Conservation (phyloP, 805 yeast species). For the Yueomyces sinensis region DNA sequence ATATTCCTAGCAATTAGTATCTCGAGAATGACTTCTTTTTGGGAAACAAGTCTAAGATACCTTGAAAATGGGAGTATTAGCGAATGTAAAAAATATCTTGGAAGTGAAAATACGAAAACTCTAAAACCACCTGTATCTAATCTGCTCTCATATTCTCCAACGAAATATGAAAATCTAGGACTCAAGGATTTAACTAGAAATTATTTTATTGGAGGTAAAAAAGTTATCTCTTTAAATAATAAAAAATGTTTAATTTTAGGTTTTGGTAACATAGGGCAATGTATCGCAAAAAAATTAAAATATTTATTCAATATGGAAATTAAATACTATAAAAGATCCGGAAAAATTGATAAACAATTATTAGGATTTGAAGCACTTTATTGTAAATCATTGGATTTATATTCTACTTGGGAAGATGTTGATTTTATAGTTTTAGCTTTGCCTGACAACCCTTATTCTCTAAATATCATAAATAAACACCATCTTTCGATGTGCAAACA, state of each 20-base stretch:
- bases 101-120: slow-evolving; percentile 14
- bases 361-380: slow-evolving; percentile 35
- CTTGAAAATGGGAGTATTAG: slow-evolving; percentile 30
- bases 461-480: slow-evolving; percentile 36
- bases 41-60: slow-evolving; percentile 30
- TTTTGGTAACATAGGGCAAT: slow-evolving; percentile 62
- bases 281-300: slow-evolving; percentile 42
- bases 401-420: slow-evolving; percentile 25
- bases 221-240: slow-evolving; percentile 39
- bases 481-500: slow-evolving; percentile 34
- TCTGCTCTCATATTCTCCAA: not conserved
- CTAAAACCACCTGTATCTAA: slow-evolving; percentile 9
- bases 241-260: slow-evolving; percentile 56
- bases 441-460: slow-evolving; percentile 50
- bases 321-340: slow-evolving; percentile 44
- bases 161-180: not conserved
- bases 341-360: slow-evolving; percentile 23
- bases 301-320: slow-evolving; percentile 49
- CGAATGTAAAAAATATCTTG: slow-evolving; percentile 29
- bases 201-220: slow-evolving; percentile 33
- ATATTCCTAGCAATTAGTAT: slow-evolving; percentile 43
- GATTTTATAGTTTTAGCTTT: slow-evolving; percentile 55
- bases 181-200: slow-evolving; percentile 29
- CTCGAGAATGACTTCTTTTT: slow-evolving; percentile 42
- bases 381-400: slow-evolving; percentile 31